Evolutionary conservation across 176 grass and related monocot genomes (phyloP).

Genomic region (Musa schizocarpa): DNA sequence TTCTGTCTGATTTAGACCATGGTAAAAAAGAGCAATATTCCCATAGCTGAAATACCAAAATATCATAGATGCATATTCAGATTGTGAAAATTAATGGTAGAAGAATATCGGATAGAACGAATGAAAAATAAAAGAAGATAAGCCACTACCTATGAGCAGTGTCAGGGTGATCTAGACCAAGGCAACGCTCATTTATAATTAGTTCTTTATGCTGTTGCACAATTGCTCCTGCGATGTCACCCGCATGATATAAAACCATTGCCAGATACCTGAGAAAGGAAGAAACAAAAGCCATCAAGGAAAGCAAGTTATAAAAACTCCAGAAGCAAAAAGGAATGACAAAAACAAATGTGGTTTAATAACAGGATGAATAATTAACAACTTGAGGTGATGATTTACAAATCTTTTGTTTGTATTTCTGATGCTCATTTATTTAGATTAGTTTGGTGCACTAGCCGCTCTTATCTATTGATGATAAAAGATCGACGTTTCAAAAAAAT

Average conservation of each 20-base stretch:
- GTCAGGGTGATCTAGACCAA: conserved; percentile 97
- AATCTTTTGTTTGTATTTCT: too few species aligned
- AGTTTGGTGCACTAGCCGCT: too few species aligned
- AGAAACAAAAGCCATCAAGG: conserved; percentile 11
- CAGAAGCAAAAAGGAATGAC: background rate
- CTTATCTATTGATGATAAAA: too few species aligned
- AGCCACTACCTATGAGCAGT: conserved; percentile 82
- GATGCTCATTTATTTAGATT: too few species aligned
- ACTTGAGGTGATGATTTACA: background rate
- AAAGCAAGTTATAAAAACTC: background rate
- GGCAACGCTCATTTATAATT: conserved; percentile 94
- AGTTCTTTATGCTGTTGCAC: conserved; percentile 96
- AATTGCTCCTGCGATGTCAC: conserved; percentile 80
- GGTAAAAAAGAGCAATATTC: conserved; percentile 97
- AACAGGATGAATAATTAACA: background rate
- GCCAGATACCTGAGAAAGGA: conserved; percentile 61
- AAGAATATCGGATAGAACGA: background rate
- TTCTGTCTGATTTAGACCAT: conserved; percentile 85
- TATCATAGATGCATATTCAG: background rate
- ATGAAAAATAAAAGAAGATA: background rate
- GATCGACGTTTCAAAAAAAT: too few species aligned
- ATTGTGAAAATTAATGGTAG: background rate
- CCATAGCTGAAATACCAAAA: conserved; percentile 61
- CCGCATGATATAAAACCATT: conserved; percentile 93
- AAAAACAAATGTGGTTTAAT: background rate